Percentiles rank a stretch among this genome's conserved stretches.
phyloP scores from a whole-genome alignment of 202 grass and related monocot species.

The Setaria italica region DNA sequence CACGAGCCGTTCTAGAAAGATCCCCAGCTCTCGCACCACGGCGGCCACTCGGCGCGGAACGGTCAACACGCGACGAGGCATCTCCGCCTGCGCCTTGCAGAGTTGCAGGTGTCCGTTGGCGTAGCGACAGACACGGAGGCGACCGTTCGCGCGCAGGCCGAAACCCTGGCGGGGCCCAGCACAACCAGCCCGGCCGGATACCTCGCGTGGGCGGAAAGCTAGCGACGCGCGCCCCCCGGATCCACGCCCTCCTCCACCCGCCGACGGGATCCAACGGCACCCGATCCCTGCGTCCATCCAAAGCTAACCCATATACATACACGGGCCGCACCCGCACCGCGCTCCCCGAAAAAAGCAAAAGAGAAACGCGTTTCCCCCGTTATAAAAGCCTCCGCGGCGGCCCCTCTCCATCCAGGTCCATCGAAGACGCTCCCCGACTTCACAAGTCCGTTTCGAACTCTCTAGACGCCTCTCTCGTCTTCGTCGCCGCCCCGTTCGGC shows the following conservation, averaged over 20 bases:
- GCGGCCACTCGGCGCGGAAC: not conserved
- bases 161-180: not conserved
- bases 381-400: conserved; percentile 25
- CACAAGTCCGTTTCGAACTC: not conserved
- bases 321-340: not conserved
- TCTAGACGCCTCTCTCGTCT: conserved; percentile 7
- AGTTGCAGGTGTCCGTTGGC: conserved; percentile 43
- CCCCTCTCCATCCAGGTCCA: not conserved
- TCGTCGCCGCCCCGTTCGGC: not conserved
- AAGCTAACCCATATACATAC: conserved; percentile 34
- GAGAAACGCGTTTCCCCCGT: not conserved
- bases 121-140: not conserved
- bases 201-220: conserved; percentile 46
- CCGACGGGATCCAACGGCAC: conserved; percentile 45
- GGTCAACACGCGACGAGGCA: conserved; percentile 3
- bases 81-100: not conserved
- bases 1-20: not conserved
- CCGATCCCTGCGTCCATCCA: conserved; percentile 48
- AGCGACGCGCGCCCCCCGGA: not conserved
- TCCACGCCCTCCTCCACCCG: not conserved
- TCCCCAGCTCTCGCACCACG: not conserved
- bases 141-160: conserved; percentile 3
- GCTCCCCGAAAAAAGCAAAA: not conserved
- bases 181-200: not conserved
- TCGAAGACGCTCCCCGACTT: not conserved